These are phyloP conservation scores for Protomyces inouyei DNA, from an alignment of 1,139 yeast species.

Conservation along the genomic window DNA sequence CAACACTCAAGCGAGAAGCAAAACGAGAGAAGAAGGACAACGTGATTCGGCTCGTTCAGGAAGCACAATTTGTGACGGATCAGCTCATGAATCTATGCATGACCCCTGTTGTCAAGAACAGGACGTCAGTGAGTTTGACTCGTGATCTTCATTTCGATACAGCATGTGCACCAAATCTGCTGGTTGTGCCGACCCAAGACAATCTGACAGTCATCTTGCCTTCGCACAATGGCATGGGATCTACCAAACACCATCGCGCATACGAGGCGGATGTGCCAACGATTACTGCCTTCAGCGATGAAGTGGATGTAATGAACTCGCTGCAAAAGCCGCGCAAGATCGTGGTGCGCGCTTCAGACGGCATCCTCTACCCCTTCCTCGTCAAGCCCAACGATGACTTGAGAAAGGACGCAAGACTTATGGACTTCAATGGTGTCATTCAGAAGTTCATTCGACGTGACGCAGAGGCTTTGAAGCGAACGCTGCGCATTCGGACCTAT, in stretches of 20 bases:
- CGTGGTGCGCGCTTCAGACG: slow-evolving; percentile 72
- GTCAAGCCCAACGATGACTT: slow-evolving; percentile 88
- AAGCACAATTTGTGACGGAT: slow-evolving; percentile 38
- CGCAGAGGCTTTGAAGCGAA: slow-evolving; percentile 67
- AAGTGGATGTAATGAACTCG: slow-evolving; percentile 67
- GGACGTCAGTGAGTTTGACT: slow-evolving; percentile 42
- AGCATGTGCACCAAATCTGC: slow-evolving; percentile 53
- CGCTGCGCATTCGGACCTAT: slow-evolving; percentile 67
- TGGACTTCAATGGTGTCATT: slow-evolving; percentile 86
- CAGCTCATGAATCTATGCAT: slow-evolving; percentile 40
- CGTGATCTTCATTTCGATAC: slow-evolving; percentile 51
- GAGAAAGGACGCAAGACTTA: slow-evolving; percentile 88
- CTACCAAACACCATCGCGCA: slow-evolving; percentile 47
- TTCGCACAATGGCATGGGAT: slow-evolving; percentile 24
- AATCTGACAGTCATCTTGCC: slow-evolving; percentile 70
- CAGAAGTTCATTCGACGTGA: slow-evolving; percentile 65
- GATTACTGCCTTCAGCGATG: slow-evolving; percentile 48
- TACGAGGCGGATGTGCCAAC: slow-evolving; percentile 45
- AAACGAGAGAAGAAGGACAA: slow-evolving; percentile 2
- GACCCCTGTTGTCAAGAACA: slow-evolving; percentile 41
- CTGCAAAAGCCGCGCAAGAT: slow-evolving; percentile 83
- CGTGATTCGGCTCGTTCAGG: slow-evolving; percentile 31
- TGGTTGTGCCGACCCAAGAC: slow-evolving; percentile 77
- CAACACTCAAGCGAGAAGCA: slow-evolving; percentile 23
- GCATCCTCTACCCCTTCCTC: slow-evolving; percentile 62